phyloP scores from a whole-genome alignment of 371 early-diverging fungal species.

The Lichtheimia ramosa region DNA sequence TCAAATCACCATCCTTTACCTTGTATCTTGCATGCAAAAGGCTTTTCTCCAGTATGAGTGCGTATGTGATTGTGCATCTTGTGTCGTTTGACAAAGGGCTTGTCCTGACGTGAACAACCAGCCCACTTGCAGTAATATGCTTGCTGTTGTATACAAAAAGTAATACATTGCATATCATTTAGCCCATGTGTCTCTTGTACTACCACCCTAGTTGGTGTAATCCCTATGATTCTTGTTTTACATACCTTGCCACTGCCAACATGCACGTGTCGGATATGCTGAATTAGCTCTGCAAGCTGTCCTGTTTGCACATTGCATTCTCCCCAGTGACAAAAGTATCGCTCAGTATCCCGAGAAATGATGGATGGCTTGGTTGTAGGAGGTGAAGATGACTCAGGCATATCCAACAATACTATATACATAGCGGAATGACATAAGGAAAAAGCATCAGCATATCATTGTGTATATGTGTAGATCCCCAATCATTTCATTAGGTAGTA shows the following conservation, averaged over 20 bases:
- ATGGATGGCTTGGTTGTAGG: no score
- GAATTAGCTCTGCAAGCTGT: slow-evolving; percentile 55
- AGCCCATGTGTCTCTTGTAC: no score
- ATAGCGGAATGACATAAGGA: no score
- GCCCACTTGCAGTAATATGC: slow-evolving; percentile 78
- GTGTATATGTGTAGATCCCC: no score
- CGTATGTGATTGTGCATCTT: slow-evolving; percentile 83
- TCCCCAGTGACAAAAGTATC: slow-evolving; percentile 56
- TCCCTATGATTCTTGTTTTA: neutral
- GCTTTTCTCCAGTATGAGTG: slow-evolving; percentile 78
- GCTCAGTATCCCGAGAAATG: no score
- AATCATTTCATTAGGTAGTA: no score
- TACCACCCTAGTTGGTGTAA: no score
- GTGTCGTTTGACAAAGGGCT: slow-evolving; percentile 82
- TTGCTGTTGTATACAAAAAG: slow-evolving; percentile 28
- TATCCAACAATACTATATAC: no score
- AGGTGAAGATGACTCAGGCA: no score
- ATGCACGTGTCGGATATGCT: slow-evolving; percentile 62
- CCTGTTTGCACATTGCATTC: slow-evolving; percentile 50
- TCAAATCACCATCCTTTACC: slow-evolving; percentile 1
- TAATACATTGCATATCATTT: neutral
- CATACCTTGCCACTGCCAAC: slow-evolving; percentile 62
- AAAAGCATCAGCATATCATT: no score
- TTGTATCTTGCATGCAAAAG: slow-evolving; percentile 38
- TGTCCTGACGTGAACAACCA: slow-evolving; percentile 64